Base-by-base conservation (phyloP, 148 eudicot species). In the Amaranthus hypochondriacus region DNA sequence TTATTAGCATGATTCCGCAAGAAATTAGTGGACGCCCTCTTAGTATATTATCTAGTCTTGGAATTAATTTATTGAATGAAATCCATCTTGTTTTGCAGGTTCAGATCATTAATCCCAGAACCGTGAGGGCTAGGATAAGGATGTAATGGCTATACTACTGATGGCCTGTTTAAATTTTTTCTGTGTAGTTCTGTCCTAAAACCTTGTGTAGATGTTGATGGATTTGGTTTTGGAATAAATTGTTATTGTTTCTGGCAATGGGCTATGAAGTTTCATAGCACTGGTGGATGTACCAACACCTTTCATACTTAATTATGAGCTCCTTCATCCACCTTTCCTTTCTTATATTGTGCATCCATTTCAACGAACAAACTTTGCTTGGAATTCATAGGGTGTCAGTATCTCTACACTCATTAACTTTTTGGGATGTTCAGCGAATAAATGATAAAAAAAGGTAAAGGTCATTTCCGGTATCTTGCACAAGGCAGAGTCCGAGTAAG, bases 81-180 rank as follows among this genome's bases (percentile, higher is more conserved):
- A 28, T 28, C 2, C 39, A 28, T 69, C 15, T 48, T 44, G 69
- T 48, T 42, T 44, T 70, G 72, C 81, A 79, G 81, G 60, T 79
- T 69, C 39, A 1, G 39, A 28, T 28, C 39, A 28, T 28, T 28
- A 28, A 0, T 28, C 39, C 39, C 39, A 0, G 39, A 28, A 28
- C 39, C 39, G 39, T 28, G 39, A 28, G 39, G 39, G 39, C 39
- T 28, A 28, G 39, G 39, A 28, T 28, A 67, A 61, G 81, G 65
- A 73, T 71, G 67, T 66, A 63, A 48, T 67, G 72, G 14, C 39
- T 74, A 72, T 79, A 69, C 69, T 63, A 62, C 74, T 69, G 56
- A 48, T 70, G 77, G 67, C 68, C 72, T 65, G 68, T 75, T 65
- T 15, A 70, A 71, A 7, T 52, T 75, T 58, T 74, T 65, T 64